Percentiles rank a stretch among this genome's conserved stretches.
Evolutionary conservation across 768 basidiomycete genomes (phyloP).

Genomic region (Lentinula edodes): DNA sequence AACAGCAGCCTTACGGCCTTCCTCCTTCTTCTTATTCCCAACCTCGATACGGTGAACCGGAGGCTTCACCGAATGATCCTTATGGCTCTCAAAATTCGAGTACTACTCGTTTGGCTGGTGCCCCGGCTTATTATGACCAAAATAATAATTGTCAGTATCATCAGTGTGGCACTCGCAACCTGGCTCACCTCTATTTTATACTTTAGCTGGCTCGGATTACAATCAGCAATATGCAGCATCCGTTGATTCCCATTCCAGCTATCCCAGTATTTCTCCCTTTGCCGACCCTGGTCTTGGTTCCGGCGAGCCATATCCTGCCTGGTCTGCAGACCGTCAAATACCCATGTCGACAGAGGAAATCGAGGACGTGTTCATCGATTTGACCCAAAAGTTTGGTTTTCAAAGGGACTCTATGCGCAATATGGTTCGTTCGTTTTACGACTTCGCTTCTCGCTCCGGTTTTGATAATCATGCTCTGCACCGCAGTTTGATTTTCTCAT

Average conservation of each 20-base stretch:
- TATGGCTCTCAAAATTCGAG: conserved; percentile 48
- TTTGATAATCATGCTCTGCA: conserved; percentile 9
- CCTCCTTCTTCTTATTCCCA: conserved; percentile 22
- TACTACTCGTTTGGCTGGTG: conserved; percentile 48
- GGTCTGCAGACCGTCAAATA: conserved; percentile 88
- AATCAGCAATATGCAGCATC: conserved; percentile 49
- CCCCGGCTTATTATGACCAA: conserved; percentile 20
- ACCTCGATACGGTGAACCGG: conserved; percentile 34
- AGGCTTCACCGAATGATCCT: conserved; percentile 49
- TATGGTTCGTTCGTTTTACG: conserved; percentile 50
- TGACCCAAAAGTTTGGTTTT: conserved; percentile 98
- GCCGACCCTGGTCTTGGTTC: conserved; percentile 46
- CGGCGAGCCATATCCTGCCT: conserved; percentile 85
- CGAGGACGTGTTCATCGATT: conserved; percentile 96
- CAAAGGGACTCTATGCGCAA: conserved; percentile 95
- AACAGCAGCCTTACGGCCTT: conserved; percentile 11
- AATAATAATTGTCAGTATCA: background rate
- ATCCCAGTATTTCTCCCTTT: conserved; percentile 54
- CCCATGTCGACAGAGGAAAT: conserved; percentile 98
- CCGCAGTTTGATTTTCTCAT: conserved; percentile 92
- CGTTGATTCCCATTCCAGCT: conserved; percentile 55
- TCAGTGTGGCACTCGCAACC: conserved; percentile 11
- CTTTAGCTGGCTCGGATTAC: conserved; percentile 25
- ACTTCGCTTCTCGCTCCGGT: background rate
- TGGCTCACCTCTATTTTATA: conserved; percentile 11